Base-by-base conservation (phyloP, 78 protist genomes). In the Carpediemonas membranifera region DNA sequence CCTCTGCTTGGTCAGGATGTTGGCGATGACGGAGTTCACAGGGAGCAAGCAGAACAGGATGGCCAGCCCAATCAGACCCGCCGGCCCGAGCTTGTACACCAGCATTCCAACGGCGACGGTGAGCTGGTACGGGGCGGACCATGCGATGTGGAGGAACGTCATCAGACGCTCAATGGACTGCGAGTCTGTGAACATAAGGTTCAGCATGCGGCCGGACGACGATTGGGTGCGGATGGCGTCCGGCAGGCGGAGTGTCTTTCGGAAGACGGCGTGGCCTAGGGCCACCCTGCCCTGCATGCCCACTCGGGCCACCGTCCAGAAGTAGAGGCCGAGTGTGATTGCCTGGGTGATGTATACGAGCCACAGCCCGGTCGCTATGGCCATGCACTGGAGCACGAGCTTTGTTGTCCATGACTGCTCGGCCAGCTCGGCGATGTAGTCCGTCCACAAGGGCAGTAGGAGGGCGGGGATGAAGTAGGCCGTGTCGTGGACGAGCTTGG, bases 121-220 rank as follows among this genome's bases (percentile, higher is more conserved):
- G n/a, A 60, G 18, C 65, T 9, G 9, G 31, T 24, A 7, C 18
- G 65, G 65, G 28, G 37, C 65, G 28, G 44, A 5, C 65, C 65
- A 60, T 43, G 18, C 15, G 50, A 24, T 43, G 44, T 30, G 24
- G n/a, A 28, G 30, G 24, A 7, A 24, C 28, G 11, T 24, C 50
- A 18, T 5, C 30, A 60, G 5, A 9, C 11, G 15, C 27, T 16
- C 15, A 16, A 60, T 16, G 11, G 15, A 7, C n/a, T 60, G 39
- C 18, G 37, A 30, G 50, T 60, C 73, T 9, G 62, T 9, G 19
- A 41, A 1, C 62, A 67, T 37, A 21, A 67, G 54, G 53, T 55
- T 36, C 31, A 14, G 37, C 7, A 67, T 43, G 35, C 11, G 37
- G 30, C 73, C 73, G 24, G 34, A 27, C 14, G 41, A 3, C 19